Evolutionary conservation across 2,329 filamentous ascomycete genomes (phyloP), one percentile per base, ranked within the genome.

Genomic region (Cladosporium sp.): DNA sequence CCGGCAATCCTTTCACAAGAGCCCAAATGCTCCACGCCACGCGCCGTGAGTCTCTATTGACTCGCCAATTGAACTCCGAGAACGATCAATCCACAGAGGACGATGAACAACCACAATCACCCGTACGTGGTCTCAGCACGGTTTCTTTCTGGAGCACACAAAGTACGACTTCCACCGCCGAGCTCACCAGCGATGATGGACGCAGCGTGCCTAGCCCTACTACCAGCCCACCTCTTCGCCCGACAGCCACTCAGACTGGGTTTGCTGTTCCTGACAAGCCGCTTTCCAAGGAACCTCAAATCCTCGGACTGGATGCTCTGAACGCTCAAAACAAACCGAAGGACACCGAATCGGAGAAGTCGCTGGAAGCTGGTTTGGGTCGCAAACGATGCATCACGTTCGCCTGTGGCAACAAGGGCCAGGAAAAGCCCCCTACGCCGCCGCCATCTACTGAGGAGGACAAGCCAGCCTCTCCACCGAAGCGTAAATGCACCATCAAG

Each of bases 361-460:
- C 76, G 27, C 74, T 86, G 1, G 83, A 85, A 63, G 80, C 78
- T n/a, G 77, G 74, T 9, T 70, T 84, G 45, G 85, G 83, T 43
- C 86, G 88, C 63, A 96, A 91, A 73, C 83, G 91, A 54, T 92
- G 88, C 69, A 96, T 97, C 59, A 92, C 87, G 53, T 97, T 97
- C 68, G 90, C 89, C 29, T 97, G 92, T 66, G 84, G 80, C 30
- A 80, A 80, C 32, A 88, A 85, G 63, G 80, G 80, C 32, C 87
- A 85, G 64, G 76, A 82, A 7, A 52, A 56, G 18, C 30, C 54
- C 11, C 50, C 38, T 13, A 43, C 54, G n/a, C 43, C 50, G 4
- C 48, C 48, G 4, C 37, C 45, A 12, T 22, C 27, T 12, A 43
- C 41, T 3, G 38, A 41, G 36, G 50, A 52, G 18, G 39, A 63